A percentile compares a stretch with the other conserved stretches of the same genome.
phyloP scores from a whole-genome alignment of 1,139 yeast species.

The Blastobotrys serpentis region DNA sequence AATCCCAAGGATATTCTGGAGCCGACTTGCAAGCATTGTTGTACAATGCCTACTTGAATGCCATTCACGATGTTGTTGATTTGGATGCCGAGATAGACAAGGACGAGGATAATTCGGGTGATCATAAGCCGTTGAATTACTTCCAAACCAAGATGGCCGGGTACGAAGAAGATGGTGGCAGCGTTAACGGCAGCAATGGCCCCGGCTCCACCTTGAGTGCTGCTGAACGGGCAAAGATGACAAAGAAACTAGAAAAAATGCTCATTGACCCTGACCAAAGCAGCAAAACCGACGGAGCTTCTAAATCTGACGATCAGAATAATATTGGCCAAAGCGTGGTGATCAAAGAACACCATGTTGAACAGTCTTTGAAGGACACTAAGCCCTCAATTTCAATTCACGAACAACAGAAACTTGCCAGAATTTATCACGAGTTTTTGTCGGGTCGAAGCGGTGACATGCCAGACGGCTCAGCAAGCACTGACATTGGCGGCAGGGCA shows the following conservation, averaged over 20 bases:
- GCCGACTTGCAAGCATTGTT: conserved; percentile 94
- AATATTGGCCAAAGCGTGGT: conserved; percentile 31
- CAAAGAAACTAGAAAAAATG: conserved; percentile 14
- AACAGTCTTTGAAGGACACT: conserved; percentile 69
- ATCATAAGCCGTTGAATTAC: conserved; percentile 34
- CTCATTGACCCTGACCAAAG: conserved; percentile 12
- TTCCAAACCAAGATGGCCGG: conserved; percentile 35
- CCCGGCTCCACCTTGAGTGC: conserved; percentile 23
- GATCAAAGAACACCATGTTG: conserved; percentile 56
- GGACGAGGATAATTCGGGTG: conserved; percentile 29
- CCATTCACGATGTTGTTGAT: conserved; percentile 76
- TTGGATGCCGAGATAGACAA: conserved; percentile 14
- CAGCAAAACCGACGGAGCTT: neutral
- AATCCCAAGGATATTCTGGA: conserved; percentile 80
- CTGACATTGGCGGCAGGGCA: conserved; percentile 81
- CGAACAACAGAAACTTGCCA: conserved; percentile 62
- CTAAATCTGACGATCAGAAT: conserved; percentile 6
- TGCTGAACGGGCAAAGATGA: conserved; percentile 43
- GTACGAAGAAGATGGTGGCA: neutral
- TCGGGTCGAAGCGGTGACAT: conserved; percentile 82
- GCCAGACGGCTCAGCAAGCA: conserved; percentile 84
- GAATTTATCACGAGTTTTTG: conserved; percentile 70
- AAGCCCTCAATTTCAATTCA: conserved; percentile 80
- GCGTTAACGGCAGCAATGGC: neutral
- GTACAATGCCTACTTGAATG: conserved; percentile 87